Conservation (phyloP, 2,329 filamentous ascomycete genomes). For the Phaeosphaeriaceae sp. region DNA sequence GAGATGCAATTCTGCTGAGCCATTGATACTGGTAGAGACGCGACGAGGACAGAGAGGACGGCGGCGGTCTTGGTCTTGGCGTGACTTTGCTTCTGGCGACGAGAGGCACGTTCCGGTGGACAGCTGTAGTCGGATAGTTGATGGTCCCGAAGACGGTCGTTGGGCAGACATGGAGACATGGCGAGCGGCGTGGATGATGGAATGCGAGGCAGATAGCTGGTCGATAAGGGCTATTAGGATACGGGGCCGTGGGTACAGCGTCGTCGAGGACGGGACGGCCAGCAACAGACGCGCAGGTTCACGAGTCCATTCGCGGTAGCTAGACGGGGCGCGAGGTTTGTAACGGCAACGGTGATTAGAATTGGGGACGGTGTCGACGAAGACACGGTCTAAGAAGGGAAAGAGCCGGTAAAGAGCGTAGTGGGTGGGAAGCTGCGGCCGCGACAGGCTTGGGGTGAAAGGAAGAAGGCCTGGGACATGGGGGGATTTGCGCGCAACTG, state of each 20-base stretch:
- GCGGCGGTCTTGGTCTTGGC: conserved; percentile 23
- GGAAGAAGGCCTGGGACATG: conserved; percentile 12
- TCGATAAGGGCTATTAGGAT: conserved; percentile 12
- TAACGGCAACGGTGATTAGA: conserved; percentile 18
- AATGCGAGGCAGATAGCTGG: conserved; percentile 6
- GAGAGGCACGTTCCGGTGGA: conserved; percentile 12
- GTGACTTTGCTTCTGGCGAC: conserved; percentile 31
- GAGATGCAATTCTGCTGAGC: conserved; percentile 66
- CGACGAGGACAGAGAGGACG: conserved; percentile 37
- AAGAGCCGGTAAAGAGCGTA: conserved; percentile 46
- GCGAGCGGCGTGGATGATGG: conserved; percentile 13
- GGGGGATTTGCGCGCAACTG: conserved; percentile 10
- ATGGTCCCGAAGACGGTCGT: conserved; percentile 14
- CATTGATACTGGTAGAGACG: conserved; percentile 38
- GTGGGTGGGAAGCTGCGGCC: conserved; percentile 46
- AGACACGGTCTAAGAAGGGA: conserved; percentile 33
- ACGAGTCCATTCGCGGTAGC: conserved; percentile 41
- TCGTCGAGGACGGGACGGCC: conserved; percentile 26
- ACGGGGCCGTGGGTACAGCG: conserved; percentile 17
- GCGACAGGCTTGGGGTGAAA: conserved; percentile 38
- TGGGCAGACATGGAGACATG: conserved; percentile 27
- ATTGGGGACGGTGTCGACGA: conserved; percentile 20
- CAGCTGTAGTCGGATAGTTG: conserved; percentile 10
- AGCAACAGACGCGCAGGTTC: conserved; percentile 38
- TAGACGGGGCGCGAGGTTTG: conserved; percentile 8